These are phyloP conservation scores for Myriosclerotinia scirpicola DNA, from an alignment of 2,329 filamentous ascomycete genomes.

Conservation along the genomic window DNA sequence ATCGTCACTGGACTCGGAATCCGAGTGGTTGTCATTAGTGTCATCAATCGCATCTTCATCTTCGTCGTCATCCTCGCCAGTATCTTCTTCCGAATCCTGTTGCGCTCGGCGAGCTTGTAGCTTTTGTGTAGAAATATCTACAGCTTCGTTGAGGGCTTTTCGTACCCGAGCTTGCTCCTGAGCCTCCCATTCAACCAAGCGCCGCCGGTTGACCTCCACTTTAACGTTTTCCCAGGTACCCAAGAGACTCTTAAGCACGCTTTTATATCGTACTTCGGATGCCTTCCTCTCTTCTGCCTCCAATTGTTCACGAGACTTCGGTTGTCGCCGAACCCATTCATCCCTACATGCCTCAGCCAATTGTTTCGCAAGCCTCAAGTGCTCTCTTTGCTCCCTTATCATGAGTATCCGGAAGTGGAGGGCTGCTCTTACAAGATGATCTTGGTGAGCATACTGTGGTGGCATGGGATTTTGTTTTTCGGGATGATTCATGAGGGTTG, in stretches of 20 bases:
- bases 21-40: conserved; percentile 41
- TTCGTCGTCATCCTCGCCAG: conserved; percentile 44
- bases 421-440: conserved; percentile 80
- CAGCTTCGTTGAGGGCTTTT: conserved; percentile 71
- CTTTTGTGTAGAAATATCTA: conserved; percentile 69
- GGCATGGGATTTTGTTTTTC: conserved; percentile 71
- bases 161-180: conserved; percentile 63
- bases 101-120: conserved; percentile 60
- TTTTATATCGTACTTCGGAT: conserved; percentile 67
- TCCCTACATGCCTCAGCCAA: conserved; percentile 77
- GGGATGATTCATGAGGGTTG: conserved; percentile 67
- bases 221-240: conserved; percentile 66
- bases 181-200: conserved; percentile 62
- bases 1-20: conserved; percentile 41
- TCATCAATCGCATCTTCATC: conserved; percentile 36
- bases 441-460: conserved; percentile 81
- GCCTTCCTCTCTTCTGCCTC: conserved; percentile 72
- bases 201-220: conserved; percentile 58
- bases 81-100: conserved; percentile 51
- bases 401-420: conserved; percentile 79
- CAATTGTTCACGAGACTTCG: conserved; percentile 77
- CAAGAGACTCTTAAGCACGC: conserved; percentile 59
- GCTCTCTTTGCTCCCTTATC: conserved; percentile 73
- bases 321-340: conserved; percentile 71
- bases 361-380: conserved; percentile 74